phyloP scores from a whole-genome alignment of 2,329 filamentous ascomycete species.

The Cryphonectria naterciae region DNA sequence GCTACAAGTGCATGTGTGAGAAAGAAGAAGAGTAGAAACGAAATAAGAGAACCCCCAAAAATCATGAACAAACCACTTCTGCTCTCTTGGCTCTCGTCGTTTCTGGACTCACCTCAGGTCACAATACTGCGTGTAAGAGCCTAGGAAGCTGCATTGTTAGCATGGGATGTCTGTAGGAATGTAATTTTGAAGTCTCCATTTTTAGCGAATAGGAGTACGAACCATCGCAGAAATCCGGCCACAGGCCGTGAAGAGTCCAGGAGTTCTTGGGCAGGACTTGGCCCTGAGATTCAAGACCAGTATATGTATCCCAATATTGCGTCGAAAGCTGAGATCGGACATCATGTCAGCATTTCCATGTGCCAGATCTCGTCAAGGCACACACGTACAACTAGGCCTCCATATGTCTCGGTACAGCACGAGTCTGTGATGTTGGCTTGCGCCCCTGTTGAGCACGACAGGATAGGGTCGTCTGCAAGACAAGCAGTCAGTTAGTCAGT shows the following conservation, averaged over 20 bases:
- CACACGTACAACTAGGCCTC: constrained; percentile 56
- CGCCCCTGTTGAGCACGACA: constrained; percentile 55
- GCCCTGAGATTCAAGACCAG: constrained; percentile 59
- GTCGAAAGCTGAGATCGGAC: constrained; percentile 51
- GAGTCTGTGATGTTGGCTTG: constrained; percentile 54
- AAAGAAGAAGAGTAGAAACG: too few relatives aligned
- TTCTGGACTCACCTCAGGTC: constrained; percentile 50
- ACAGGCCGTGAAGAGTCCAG: constrained; percentile 65
- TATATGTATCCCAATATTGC: constrained; percentile 69
- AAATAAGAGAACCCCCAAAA: too few relatives aligned
- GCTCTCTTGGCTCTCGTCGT: background rate
- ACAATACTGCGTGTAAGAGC: constrained; percentile 69
- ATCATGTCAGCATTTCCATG: background rate
- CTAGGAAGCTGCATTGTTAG: constrained; percentile 41
- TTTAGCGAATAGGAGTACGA: background rate
- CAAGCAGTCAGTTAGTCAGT: background rate
- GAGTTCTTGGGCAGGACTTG: constrained; percentile 61
- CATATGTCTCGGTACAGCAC: constrained; percentile 68
- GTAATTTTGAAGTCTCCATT: too few relatives aligned
- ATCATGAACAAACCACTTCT: background rate
- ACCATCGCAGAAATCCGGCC: constrained; percentile 57
- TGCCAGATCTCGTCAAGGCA: background rate
- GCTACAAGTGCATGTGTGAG: constrained; percentile 32
- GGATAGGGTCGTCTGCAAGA: constrained; percentile 36
- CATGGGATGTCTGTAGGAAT: background rate